Evolutionary conservation across 2,329 filamentous ascomycete genomes (phyloP).

Genomic region (Akanthomyces uredinophilus): DNA sequence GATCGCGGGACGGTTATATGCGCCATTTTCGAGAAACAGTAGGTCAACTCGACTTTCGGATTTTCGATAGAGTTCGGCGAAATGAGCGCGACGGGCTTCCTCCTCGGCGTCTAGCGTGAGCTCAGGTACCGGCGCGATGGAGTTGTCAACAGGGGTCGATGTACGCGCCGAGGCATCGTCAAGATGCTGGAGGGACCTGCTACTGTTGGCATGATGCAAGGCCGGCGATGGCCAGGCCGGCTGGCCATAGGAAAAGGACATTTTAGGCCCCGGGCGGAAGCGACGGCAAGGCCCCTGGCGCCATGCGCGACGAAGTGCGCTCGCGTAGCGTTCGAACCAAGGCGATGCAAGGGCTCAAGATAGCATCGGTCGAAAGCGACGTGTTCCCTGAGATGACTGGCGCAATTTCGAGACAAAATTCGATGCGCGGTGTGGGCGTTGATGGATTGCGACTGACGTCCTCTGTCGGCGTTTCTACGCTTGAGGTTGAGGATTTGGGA

Average conservation of each 20-base stretch:
- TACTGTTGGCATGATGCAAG: slow-evolving; percentile 42
- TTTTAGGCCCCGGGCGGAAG: slow-evolving; percentile 47
- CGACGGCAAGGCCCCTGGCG: slow-evolving; percentile 44
- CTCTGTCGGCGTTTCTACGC: slow-evolving; percentile 49
- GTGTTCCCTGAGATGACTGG: slow-evolving; percentile 48
- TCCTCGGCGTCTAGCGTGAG: slow-evolving; percentile 57
- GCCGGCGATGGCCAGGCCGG: slow-evolving; percentile 59
- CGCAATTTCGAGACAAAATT: slow-evolving; percentile 33
- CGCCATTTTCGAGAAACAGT: slow-evolving; percentile 61
- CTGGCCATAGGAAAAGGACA: slow-evolving; percentile 65
- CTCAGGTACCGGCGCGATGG: slow-evolving; percentile 53
- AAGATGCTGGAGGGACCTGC: slow-evolving; percentile 49
- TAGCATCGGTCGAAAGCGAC: slow-evolving; percentile 45
- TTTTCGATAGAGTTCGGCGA: slow-evolving; percentile 71
- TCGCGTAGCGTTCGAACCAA: slow-evolving; percentile 46
- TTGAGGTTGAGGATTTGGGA: slow-evolving; percentile 51
- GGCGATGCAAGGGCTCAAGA: slow-evolving; percentile 43
- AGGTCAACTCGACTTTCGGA: slow-evolving; percentile 71
- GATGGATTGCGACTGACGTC: slow-evolving; percentile 46
- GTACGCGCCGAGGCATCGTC: slow-evolving; percentile 55
- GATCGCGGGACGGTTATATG: slow-evolving; percentile 48
- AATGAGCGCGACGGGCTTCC: slow-evolving; percentile 66
- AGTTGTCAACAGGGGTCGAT: slow-evolving; percentile 46
- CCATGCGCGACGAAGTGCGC: slow-evolving; percentile 51
- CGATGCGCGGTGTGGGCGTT: slow-evolving; percentile 40